Percentiles rank a stretch among this genome's conserved stretches.
Evolutionary conservation across 169 alveolate species (phyloP).

Genomic region (Perkinsus chesapeaki): DNA sequence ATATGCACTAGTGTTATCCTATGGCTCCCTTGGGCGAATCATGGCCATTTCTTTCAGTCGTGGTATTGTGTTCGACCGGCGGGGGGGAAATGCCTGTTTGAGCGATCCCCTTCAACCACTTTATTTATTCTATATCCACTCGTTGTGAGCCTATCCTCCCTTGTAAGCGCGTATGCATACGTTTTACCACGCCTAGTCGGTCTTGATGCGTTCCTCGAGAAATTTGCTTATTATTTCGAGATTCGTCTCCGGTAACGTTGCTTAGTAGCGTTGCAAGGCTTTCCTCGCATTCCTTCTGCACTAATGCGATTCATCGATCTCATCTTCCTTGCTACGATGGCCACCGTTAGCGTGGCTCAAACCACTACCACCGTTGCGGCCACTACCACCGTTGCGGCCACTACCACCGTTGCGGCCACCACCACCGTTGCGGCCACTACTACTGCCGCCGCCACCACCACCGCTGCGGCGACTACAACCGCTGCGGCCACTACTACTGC

Average conservation of each 20-base stretch:
- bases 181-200: no score
- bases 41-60: no score
- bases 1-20: no score
- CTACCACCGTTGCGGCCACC: neutral
- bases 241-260: neutral
- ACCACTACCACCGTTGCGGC: no score
- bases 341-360: neutral
- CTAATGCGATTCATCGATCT: neutral
- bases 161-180: no score
- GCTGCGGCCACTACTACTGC: neutral
- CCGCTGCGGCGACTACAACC: neutral
- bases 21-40: no score
- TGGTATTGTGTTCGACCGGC: neutral
- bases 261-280: neutral
- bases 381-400: no score
- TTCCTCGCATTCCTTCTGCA: neutral
- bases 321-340: neutral
- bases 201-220: no score
- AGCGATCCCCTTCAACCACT: no score
- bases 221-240: no score
- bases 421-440: neutral
- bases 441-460: neutral
- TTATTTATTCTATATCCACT: no score
- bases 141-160: no score
- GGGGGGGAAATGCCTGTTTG: neutral